Base-by-base conservation (phyloP, 2,329 filamentous ascomycete genomes). In the Colletotrichum somersetense region DNA sequence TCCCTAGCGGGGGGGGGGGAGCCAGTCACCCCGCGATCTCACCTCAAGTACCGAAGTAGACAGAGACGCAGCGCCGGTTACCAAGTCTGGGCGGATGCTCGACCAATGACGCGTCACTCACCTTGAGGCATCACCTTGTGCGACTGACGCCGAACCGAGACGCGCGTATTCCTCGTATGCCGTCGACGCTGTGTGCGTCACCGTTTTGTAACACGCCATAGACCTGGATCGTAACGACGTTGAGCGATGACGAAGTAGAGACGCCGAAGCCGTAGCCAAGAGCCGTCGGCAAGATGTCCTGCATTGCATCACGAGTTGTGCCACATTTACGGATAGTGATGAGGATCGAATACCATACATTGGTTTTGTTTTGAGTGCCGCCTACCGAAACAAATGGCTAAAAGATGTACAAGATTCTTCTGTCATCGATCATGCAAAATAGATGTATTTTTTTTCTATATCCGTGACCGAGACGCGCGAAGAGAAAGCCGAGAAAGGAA, bases 141-240 rank as follows among this genome's bases (percentile, higher is more conserved):
- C 30, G 16, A n/a, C 44, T 35, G 62, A 35, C 38, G 48, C 12
- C 18, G 11, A 50, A 8, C 16, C 14, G 38, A 67, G 63, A 71
- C 67, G 63, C 67, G 67, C 40, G 55, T 50, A 63, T 35, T 23
- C 23, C 42, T 50, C 52, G 61, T 65, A 23, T 52, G 5, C 52
- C 18, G 10, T 20, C n/a, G 30, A 48, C 42, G 50, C 42, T n/a
- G 8, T 40, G 3, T 52, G 46, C 59, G 59, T 62, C 46, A 42
- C 46, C 46, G 23, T 30, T n/a, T 12, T 4, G 12, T 23, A 16
- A n/a, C 18, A 8, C 6, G 14, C 2, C 16, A 14, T 10, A 4
- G 6, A 42, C 8, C 16, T 14, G n/a, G 46, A n/a, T 14, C 16
- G 35, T 18, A 6, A n/a, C 33, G 11, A 38, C 30, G 8, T 7